A percentile compares a stretch with the other conserved stretches of the same genome.
phyloP scores from a whole-genome alignment of 345 rosid genomes.

The Iberis pinnata region DNA sequence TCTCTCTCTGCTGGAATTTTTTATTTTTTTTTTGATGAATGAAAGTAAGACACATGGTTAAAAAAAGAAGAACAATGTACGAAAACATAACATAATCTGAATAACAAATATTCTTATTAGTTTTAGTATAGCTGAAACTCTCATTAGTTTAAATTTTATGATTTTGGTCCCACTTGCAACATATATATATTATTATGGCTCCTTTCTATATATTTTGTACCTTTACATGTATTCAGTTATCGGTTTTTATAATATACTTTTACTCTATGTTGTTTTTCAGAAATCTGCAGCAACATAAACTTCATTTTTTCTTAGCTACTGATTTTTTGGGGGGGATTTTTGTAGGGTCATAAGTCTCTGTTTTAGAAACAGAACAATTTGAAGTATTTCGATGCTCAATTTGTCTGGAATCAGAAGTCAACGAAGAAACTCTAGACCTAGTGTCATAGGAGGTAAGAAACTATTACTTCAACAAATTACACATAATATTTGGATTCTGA shows the following conservation, averaged over 20 bases:
- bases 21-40: too few species aligned
- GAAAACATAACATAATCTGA: too few species aligned
- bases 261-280: too few species aligned
- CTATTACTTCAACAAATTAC: neutral
- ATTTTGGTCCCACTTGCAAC: slow-evolving; percentile 22
- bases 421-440: slow-evolving; percentile 55
- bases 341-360: slow-evolving; percentile 1
- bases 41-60: too few species aligned
- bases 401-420: slow-evolving; percentile 58
- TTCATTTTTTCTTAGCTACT: slow-evolving; percentile 16
- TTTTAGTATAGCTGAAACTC: neutral
- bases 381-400: slow-evolving; percentile 51
- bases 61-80: too few species aligned
- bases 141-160: neutral
- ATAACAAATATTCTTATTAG: too few species aligned
- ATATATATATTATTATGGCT: slow-evolving; percentile 1
- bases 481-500: neutral
- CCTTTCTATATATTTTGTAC: slow-evolving; percentile 20
- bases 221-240: neutral
- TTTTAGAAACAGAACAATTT: slow-evolving; percentile 9
- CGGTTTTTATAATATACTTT: too few species aligned
- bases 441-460: slow-evolving; percentile 48
- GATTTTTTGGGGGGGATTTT: neutral
- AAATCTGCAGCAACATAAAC: slow-evolving; percentile 13
- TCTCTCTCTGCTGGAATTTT: slow-evolving; percentile 5